Percentiles rank a stretch among this genome's conserved stretches.
These are phyloP conservation scores for Ormosia semicastrata DNA, from an alignment of 306 rosid genomes.

Conservation along the genomic window DNA sequence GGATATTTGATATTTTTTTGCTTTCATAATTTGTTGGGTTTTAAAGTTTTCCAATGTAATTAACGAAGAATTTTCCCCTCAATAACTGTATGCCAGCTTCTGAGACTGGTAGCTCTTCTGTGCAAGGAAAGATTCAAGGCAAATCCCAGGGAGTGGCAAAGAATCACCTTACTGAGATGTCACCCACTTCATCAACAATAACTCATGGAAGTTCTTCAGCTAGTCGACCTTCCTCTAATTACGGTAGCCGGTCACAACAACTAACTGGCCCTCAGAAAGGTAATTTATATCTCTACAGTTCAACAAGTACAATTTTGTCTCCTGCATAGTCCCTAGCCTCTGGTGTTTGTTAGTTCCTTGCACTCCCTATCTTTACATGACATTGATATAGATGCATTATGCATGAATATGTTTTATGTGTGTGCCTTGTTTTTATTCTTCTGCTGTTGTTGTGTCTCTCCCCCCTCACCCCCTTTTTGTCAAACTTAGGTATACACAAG, in stretches of 20 bases:
- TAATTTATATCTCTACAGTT: slow-evolving; percentile 21
- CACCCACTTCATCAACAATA: slow-evolving; percentile 46
- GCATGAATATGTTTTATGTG: not conserved
- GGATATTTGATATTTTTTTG: slow-evolving; percentile 28
- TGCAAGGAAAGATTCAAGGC: slow-evolving; percentile 52
- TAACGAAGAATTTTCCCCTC: not conserved
- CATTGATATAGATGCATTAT: slow-evolving; percentile 4
- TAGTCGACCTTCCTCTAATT: slow-evolving; percentile 73
- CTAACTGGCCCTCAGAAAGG: slow-evolving; percentile 73
- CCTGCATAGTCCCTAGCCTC: not conserved
- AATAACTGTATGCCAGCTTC: slow-evolving; percentile 46
- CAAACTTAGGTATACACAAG: not conserved
- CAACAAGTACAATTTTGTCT: slow-evolving; percentile 3
- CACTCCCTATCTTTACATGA: not conserved
- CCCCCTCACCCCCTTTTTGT: not conserved
- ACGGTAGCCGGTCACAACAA: slow-evolving; percentile 67
- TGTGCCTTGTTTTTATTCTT: not conserved
- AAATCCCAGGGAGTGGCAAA: slow-evolving; percentile 64
- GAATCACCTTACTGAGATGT: slow-evolving; percentile 48
- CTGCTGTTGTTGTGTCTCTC: not conserved
- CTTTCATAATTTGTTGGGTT: slow-evolving; percentile 6
- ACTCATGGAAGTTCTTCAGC: slow-evolving; percentile 54
- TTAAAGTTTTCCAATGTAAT: slow-evolving; percentile 18
- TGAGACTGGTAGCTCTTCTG: slow-evolving; percentile 52
- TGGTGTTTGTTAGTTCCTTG: not conserved